phyloP scores from a whole-genome alignment of 768 basidiomycete species.

The Exidia glandulosa region DNA sequence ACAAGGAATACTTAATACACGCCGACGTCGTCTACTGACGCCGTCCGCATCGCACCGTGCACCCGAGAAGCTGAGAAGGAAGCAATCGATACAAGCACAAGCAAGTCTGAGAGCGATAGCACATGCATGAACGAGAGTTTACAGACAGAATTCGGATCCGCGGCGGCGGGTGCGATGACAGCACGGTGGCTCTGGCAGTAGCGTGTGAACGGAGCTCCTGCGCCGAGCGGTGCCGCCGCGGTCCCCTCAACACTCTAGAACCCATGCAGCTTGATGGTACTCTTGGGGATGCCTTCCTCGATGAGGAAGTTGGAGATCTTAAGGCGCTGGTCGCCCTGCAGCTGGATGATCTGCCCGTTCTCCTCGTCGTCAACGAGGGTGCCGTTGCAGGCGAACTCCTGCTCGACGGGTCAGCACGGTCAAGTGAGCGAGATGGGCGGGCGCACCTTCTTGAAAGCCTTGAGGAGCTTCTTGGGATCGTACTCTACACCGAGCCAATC shows the following conservation, averaged over 20 bases:
- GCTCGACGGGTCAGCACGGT: background rate
- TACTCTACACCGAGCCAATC: slow-evolving; percentile 47
- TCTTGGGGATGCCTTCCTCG: slow-evolving; percentile 67
- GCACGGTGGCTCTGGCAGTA: background rate
- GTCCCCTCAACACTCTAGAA: slow-evolving; percentile 38
- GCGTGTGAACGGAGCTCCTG: background rate
- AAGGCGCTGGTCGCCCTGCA: slow-evolving; percentile 92
- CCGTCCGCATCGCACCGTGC: background rate
- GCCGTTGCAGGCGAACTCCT: slow-evolving; percentile 99
- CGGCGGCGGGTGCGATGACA: background rate
- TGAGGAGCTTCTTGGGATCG: slow-evolving; percentile 94
- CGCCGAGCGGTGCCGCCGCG: background rate
- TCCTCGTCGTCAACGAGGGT: slow-evolving; percentile 92
- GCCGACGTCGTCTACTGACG: slow-evolving; percentile 41
- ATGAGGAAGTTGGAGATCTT: slow-evolving; percentile 85
- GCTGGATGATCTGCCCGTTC: slow-evolving; percentile 94
- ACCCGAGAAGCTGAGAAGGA: background rate
- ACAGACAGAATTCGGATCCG: background rate
- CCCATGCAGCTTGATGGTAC: slow-evolving; percentile 78
- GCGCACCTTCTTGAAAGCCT: slow-evolving; percentile 93
- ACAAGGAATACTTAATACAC: slow-evolving; percentile 31
- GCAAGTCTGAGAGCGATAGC: no score
- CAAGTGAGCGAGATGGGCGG: background rate
- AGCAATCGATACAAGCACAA: background rate
- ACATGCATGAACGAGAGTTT: no score